Evolutionary conservation across 495 filamentous ascomycete species (phyloP), one percentile per base, ranked within the genome.

Genomic region (Hypoxylon intermedium): DNA sequence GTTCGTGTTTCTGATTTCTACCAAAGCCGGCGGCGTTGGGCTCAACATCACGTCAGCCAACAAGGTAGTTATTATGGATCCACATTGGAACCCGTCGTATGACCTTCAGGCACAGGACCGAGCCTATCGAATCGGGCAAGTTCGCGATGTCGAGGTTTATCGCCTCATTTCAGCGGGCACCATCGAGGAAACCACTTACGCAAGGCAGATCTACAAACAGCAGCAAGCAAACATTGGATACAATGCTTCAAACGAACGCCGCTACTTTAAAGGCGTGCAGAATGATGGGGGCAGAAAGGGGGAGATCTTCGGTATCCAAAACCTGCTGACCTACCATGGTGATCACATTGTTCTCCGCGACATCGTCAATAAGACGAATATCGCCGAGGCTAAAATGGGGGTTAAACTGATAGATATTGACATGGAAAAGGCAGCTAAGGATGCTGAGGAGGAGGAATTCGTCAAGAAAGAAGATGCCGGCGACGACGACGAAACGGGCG

Each of bases 191-290:
- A 96, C 97, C 58, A 90, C 97, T 28, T 98, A 98, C 66, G 94
- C 94, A 0, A 83, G 94, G 7, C 94, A 98, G 67, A 96, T 98
- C 52, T 98, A 98, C 78, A 98, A 98, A 70, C 94, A 98, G 68
- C 94, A 98, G 67, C 94, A 98, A 70, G 94, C 94, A 2, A 97
- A 96, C 65, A 98, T 98, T 45, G 94, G 91, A 1, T 98, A 98
- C 72, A 96, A 88, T 26, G 94, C 94, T 6, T 92, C 88, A 36
- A 88, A 85, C 23, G 94, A 98, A 72, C 88, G 94, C 1, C 84
- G 94, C 6, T 98, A 98, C 74, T 98, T 98, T 78, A 92, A 89
- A 65, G 94, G 94, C 33, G 91, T 98, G 0, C 91, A 95, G 72
- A 89, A 93, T 37, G 85, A 90, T 60, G 84, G 84, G 45, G 85